Evolutionary conservation across 2,329 filamentous ascomycete genomes (phyloP).

Genomic region (Zasmidium cellare): DNA sequence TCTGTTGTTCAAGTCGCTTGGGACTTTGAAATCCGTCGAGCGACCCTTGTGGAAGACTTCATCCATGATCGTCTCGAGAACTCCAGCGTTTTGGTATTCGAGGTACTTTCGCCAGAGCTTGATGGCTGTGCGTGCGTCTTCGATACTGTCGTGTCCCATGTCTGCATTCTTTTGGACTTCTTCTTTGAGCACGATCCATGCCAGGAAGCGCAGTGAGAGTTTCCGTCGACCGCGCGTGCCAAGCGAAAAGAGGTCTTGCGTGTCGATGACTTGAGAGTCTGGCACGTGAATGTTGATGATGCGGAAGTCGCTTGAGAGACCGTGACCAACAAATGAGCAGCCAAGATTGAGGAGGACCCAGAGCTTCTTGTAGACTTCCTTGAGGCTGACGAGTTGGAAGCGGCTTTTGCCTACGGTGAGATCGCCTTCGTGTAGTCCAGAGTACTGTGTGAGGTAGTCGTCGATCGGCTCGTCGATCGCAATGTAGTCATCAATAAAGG

Average conservation of each 20-base stretch:
- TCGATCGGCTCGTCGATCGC: conserved; percentile 86
- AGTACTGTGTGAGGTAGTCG: conserved; percentile 93
- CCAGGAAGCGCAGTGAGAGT: conserved; percentile 85
- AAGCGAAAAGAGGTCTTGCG: conserved; percentile 86
- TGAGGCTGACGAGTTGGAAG: conserved; percentile 83
- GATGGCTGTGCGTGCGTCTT: conserved; percentile 88
- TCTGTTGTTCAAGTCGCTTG: conserved; percentile 21
- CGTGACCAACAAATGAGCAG: conserved; percentile 91
- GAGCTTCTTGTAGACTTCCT: conserved; percentile 94
- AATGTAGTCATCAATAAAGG: conserved; percentile 98
- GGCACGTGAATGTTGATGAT: conserved; percentile 98
- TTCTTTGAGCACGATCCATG: conserved; percentile 87
- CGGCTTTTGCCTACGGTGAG: conserved; percentile 74
- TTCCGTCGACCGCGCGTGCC: conserved; percentile 73
- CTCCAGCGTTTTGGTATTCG: conserved; percentile 83
- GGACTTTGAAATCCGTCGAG: conserved; percentile 50
- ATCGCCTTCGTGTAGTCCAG: conserved; percentile 83
- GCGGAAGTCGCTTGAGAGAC: conserved; percentile 91
- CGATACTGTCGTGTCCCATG: conserved; percentile 80
- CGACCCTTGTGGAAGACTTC: conserved; percentile 74
- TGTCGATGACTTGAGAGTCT: conserved; percentile 87
- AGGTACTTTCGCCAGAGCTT: conserved; percentile 87
- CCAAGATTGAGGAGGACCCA: conserved; percentile 95
- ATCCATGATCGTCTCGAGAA: conserved; percentile 78
- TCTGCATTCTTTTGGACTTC: conserved; percentile 80